Conservation (phyloP, 139 green algal species). For the Micromonas commoda region DNA sequence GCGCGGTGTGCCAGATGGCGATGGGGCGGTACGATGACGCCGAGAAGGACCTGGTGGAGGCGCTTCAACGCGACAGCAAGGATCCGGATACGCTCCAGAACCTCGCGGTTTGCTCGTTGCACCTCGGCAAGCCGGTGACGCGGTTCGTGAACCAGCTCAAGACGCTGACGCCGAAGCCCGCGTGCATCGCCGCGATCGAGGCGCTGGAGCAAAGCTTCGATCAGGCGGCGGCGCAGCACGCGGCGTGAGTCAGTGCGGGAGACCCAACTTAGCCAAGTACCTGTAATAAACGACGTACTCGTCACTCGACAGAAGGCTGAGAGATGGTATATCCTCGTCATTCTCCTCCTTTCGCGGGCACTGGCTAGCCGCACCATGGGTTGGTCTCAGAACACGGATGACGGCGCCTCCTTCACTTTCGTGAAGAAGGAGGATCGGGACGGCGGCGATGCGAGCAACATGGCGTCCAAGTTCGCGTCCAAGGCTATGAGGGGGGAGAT, state of each 20-base stretch:
- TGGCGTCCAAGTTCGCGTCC: not conserved
- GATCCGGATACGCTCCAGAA: constrained; percentile 86
- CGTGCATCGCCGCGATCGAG: not conserved
- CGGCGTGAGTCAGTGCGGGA: not conserved
- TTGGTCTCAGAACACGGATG: too few species aligned
- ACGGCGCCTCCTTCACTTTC: too few species aligned
- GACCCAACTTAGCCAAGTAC: too few species aligned
- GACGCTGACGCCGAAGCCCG: not conserved
- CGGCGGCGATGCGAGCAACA: not conserved
- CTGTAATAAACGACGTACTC: too few species aligned
- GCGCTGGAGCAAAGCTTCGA: constrained; percentile 6
- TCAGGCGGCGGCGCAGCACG: not conserved
- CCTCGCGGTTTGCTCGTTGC: constrained; percentile 66
- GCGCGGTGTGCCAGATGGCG: constrained; percentile 81
- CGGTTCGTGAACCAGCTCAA: constrained; percentile 49
- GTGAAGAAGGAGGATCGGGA: not conserved
- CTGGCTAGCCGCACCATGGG: too few species aligned
- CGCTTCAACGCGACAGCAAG: constrained; percentile 69
- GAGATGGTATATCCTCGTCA: too few species aligned
- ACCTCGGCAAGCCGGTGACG: constrained; percentile 71
- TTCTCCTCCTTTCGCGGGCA: too few species aligned
- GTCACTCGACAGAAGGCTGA: too few species aligned
- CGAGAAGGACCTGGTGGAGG: constrained; percentile 53
- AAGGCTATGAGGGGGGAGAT: constrained; percentile 1
- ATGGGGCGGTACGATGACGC: constrained; percentile 62